Base-by-base conservation (phyloP, 306 rosid genomes). In the Oxytropis ochrocephala region DNA sequence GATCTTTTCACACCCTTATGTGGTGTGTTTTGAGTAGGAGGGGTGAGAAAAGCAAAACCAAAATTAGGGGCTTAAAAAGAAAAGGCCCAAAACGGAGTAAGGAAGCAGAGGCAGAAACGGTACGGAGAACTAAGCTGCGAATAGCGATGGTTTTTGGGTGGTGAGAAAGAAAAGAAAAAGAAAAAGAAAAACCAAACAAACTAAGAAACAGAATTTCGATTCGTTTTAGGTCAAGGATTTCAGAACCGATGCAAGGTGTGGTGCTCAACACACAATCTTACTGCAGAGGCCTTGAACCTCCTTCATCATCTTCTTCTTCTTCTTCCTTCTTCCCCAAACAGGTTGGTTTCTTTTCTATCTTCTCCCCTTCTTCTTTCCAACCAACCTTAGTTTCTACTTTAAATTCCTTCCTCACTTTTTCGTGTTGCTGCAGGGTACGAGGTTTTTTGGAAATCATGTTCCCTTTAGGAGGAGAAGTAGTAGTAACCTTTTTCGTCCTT, bases 221-320 rank as follows among this genome's bases (percentile, higher is more conserved):
- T 2, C 5, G 7, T 42, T 24, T 66, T 58, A 18, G 68, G 53
- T 69, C 51, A 38, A 52, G 11, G 16, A 42, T 51, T 19, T 57
- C 39, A 8, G 62, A 12, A 38, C 36, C 56, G 77, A 87, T 93
- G 96, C 85, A 81, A 52, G 87, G 72, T 48, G 78, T 80, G 72
- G 81, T 77, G 70, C 78, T 85, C 64, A 90, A 86, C 70, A 63
- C 92, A 3, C 82, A 79, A 7, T 52, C 52, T 1, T 80, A 32
- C 69, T 69, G 74, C 78, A 29, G 74, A 79, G 39, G 59, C 60
- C 69, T 74, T 2, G 66, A 75, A 68, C 54, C 68, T 24, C 76
- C 84, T 52, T 78, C 87, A 4, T 78, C 53, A 68, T 13, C 38
- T 33, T 79, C 53, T 72, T 13, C 38, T 33, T 79, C 82, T 68